Evolutionary conservation across 2,329 filamentous ascomycete species (phyloP), one percentile per base, ranked within the genome.

Genomic region (Colletotrichum sp.): DNA sequence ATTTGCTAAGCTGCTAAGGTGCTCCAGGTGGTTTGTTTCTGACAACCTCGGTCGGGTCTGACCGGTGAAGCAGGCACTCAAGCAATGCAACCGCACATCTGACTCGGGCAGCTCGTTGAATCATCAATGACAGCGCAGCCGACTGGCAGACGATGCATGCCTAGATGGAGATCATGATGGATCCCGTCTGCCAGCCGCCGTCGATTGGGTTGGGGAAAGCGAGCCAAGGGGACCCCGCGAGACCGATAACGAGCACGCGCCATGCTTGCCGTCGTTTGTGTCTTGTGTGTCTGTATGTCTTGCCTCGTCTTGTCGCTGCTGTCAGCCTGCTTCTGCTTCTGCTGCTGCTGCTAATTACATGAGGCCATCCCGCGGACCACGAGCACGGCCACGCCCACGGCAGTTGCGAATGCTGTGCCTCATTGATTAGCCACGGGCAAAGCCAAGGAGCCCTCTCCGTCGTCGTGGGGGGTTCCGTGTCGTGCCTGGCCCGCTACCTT

Each of bases 231-330:
- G 66, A 68, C 52, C 36, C 68, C 60, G 62, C 60, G 72, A 72
- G 62, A 67, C 72, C 69, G 69, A 75, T 72, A 67, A 72, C 69
- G 69, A 75, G 57, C 60, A 24, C n/a, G 32, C 52, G 49, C 63
- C 32, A 72, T 68, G 69, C 16, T 32, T 28, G 18, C 59, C 15
- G 28, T 49, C 39, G 18, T 6, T n/a, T 52, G 10, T 52, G 6
- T 21, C 44, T 52, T 21, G 44, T 21, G 44, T 52, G n/a, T 52
- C 44, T 52, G 6, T 52, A 21, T 52, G 12, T 13, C 44, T 21
- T 52, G 44, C 44, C 44, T 52, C 44, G 44, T 21, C n/a, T 52
- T 21, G 44, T 24, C 44, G 44, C 44, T 52, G 44, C 44, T 52
- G 44, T 52, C 44, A 52, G 44, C 44, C 44, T 52, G 44, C 36